These are phyloP conservation scores for Mycena rosella DNA, from an alignment of 768 basidiomycete species.

Conservation along the genomic window DNA sequence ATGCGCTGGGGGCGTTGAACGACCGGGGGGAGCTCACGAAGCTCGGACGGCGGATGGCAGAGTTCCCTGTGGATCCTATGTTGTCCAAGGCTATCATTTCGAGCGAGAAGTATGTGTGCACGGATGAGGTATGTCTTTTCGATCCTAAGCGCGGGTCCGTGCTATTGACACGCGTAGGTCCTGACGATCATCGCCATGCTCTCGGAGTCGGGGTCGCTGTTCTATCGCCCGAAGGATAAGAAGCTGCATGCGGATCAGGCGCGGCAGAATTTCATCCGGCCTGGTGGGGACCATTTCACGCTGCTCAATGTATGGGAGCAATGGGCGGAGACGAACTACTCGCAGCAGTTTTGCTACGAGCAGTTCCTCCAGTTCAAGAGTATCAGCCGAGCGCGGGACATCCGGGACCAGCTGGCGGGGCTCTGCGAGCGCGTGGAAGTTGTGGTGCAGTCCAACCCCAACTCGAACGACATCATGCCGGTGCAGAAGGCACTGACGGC, in stretches of 20 bases:
- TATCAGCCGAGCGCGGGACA: slow-evolving; percentile 93
- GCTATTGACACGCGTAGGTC: slow-evolving; percentile 61
- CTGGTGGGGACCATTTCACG: slow-evolving; percentile 98
- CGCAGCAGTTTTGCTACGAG: slow-evolving; percentile 96
- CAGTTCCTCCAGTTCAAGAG: slow-evolving; percentile 97
- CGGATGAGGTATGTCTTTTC: slow-evolving; percentile 83
- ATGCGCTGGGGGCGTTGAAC: slow-evolving; percentile 96
- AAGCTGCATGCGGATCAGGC: slow-evolving; percentile 98
- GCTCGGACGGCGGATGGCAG: slow-evolving; percentile 96
- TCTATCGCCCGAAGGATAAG: slow-evolving; percentile 99
- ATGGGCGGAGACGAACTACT: slow-evolving; percentile 98
- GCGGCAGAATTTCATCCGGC: slow-evolving; percentile 94
- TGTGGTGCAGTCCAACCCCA: slow-evolving; percentile 87
- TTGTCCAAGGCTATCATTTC: slow-evolving; percentile 96
- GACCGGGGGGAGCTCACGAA: slow-evolving; percentile 98
- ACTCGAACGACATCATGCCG: slow-evolving; percentile 92
- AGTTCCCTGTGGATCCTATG: slow-evolving; percentile 99
- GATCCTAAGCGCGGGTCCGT: background rate
- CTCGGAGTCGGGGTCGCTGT: slow-evolving; percentile 93
- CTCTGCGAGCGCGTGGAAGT: slow-evolving; percentile 98
- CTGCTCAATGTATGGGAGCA: slow-evolving; percentile 98
- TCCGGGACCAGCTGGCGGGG: slow-evolving; percentile 94
- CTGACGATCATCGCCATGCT: slow-evolving; percentile 98
- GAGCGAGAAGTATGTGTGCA: slow-evolving; percentile 93
- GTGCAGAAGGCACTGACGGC: slow-evolving; percentile 96